phyloP scores from a whole-genome alignment of 1,284 basidiomycete species.

The Ceratobasidium sp. region DNA sequence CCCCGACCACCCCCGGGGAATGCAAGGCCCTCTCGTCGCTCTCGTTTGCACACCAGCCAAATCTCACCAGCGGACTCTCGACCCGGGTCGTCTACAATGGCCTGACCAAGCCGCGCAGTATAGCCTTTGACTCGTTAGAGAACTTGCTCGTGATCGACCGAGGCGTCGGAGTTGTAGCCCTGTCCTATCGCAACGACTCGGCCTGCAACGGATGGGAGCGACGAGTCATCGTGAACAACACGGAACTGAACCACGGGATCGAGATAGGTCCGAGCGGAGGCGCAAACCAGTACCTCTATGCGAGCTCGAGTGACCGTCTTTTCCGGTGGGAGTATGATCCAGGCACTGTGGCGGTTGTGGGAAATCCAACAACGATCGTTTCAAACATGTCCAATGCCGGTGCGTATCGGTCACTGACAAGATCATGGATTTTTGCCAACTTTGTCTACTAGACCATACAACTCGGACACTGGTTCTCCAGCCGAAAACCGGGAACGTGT shows the following conservation, averaged over 20 bases:
- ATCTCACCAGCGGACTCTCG: conserved; percentile 49
- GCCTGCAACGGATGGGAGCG: conserved; percentile 51
- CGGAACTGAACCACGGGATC: conserved; percentile 55
- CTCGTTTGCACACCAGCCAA: conserved; percentile 28
- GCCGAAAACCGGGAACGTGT: background rate
- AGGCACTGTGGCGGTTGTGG: conserved; percentile 36
- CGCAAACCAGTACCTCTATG: conserved; percentile 44
- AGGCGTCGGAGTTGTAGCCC: conserved; percentile 54
- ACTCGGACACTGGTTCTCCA: conserved; percentile 55
- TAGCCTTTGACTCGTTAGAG: conserved; percentile 51
- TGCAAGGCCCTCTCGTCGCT: conserved; percentile 19
- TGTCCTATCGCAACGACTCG: conserved; percentile 43
- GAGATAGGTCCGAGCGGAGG: conserved; percentile 45
- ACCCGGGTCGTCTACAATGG: conserved; percentile 53
- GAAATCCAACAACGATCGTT: conserved; percentile 41
- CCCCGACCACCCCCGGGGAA: conserved; percentile 32
- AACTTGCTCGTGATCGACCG: conserved; percentile 56
- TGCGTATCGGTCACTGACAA: conserved; percentile 42
- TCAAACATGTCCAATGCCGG: conserved; percentile 51
- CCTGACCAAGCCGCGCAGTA: conserved; percentile 53
- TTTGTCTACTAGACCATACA: conserved; percentile 41
- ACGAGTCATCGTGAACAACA: conserved; percentile 52
- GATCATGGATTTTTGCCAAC: background rate
- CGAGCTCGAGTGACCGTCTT: conserved; percentile 8
- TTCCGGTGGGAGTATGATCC: conserved; percentile 35